Evolutionary conservation across 768 basidiomycete species (phyloP).

Genomic region (Mrakia frigida): DNA sequence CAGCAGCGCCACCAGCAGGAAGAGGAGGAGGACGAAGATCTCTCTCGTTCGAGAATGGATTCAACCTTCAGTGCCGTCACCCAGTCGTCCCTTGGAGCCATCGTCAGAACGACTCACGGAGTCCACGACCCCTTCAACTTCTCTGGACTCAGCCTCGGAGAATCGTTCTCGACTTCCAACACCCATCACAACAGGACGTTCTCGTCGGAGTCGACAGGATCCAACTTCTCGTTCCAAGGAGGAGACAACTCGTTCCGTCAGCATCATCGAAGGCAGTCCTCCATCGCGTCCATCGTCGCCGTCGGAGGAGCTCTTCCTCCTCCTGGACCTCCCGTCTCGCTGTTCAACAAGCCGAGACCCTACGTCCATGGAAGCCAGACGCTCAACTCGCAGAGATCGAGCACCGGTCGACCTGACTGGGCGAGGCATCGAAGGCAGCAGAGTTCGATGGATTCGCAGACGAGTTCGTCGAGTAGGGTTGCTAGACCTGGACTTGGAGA

Average conservation of each 20-base stretch:
- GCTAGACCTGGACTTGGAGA: constrained; percentile 12
- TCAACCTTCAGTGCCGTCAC: constrained; percentile 18
- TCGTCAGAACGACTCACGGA: background rate
- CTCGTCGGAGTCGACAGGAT: constrained; percentile 1
- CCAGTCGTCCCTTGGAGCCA: constrained; percentile 22
- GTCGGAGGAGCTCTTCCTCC: background rate
- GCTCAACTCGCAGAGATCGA: constrained; percentile 6
- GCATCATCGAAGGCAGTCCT: constrained; percentile 1
- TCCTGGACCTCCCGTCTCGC: constrained; percentile 18
- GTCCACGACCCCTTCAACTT: constrained; percentile 14
- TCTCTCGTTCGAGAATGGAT: background rate
- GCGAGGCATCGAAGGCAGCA: constrained; percentile 16
- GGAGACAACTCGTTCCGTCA: background rate
- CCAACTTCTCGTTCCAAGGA: constrained; percentile 23
- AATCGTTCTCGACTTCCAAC: background rate
- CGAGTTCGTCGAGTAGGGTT: background rate
- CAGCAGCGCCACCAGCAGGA: background rate
- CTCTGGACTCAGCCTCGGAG: background rate
- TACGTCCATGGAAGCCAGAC: background rate
- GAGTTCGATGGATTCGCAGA: constrained; percentile 12
- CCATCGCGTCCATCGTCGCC: background rate
- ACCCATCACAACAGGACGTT: constrained; percentile 3
- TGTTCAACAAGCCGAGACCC: constrained; percentile 15
- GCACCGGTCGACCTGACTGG: constrained; percentile 19
- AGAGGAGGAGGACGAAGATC: background rate